Evolutionary conservation across 441 rosid genomes (phyloP).

Genomic region (Populus hybrid): DNA sequence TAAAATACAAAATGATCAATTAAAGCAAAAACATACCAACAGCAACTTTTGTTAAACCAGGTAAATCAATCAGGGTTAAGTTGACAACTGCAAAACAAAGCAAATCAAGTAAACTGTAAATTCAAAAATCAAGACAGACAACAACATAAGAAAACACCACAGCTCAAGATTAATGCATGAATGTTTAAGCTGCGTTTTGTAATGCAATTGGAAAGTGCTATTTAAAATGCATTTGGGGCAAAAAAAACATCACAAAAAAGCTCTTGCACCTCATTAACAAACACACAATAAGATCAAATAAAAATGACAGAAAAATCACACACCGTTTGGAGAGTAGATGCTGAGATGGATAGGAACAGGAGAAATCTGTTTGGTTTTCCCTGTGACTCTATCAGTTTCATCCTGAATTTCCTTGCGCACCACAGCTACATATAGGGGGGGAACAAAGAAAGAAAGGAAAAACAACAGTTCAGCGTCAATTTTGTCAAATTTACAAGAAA

Average conservation of each 20-base stretch:
- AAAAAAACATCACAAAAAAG: background rate
- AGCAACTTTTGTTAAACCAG: constrained; percentile 89
- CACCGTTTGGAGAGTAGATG: constrained; percentile 21
- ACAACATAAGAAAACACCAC: background rate
- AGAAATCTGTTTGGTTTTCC: constrained; percentile 79
- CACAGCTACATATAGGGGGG: constrained; percentile 30
- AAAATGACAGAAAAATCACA: constrained; percentile 12
- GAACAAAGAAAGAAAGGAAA: background rate
- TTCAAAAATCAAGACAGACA: background rate
- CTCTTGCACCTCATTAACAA: too few relatives aligned
- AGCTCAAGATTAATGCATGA: background rate
- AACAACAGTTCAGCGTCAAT: background rate
- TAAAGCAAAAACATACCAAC: constrained; percentile 45
- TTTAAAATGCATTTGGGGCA: background rate
- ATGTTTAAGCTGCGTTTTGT: background rate
- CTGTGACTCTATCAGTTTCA: constrained; percentile 83
- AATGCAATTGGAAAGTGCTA: too few relatives aligned
- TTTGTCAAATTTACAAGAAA: background rate
- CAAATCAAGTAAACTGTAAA: constrained; percentile 14
- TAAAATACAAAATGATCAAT: constrained; percentile 5
- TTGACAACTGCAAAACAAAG: constrained; percentile 69
- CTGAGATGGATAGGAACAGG: constrained; percentile 89
- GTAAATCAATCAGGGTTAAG: constrained; percentile 82
- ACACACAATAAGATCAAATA: background rate
- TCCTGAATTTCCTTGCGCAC: constrained; percentile 86